These are phyloP conservation scores for Penicillium vulpinum DNA, from an alignment of 2,329 filamentous ascomycete species.

Conservation along the genomic window DNA sequence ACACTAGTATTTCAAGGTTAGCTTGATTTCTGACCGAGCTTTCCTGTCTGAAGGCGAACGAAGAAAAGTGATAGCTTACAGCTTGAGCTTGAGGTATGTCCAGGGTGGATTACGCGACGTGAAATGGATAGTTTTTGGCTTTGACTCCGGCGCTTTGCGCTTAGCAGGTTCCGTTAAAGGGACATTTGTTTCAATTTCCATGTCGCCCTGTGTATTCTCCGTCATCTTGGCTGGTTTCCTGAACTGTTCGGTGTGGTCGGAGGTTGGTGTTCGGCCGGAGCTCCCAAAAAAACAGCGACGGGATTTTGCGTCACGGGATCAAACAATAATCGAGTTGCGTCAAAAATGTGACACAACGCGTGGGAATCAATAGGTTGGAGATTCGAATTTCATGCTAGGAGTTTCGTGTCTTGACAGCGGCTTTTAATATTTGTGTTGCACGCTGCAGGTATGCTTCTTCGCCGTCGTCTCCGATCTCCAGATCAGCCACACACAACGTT, in stretches of 20 bases:
- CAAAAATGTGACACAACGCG: background rate
- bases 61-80: conserved; percentile 29
- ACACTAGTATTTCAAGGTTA: conserved; percentile 19
- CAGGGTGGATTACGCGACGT: conserved; percentile 46
- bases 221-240: conserved; percentile 2
- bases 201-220: background rate
- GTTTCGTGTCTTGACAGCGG: conserved; percentile 17
- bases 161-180: conserved; percentile 16
- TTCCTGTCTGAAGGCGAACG: background rate
- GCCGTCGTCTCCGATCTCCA: conserved; percentile 33
- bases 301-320: conserved; percentile 24
- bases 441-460: conserved; percentile 31
- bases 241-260: background rate
- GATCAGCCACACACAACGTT: conserved; percentile 47
- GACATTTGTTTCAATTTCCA: background rate
- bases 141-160: conserved; percentile 27
- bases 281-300: conserved; percentile 10
- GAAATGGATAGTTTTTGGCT: conserved; percentile 30
- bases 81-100: conserved; percentile 46
- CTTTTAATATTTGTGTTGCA: conserved; percentile 19
- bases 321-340: background rate
- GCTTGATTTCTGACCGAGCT: background rate
- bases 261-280: conserved; percentile 2
- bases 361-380: background rate
- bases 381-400: background rate